phyloP scores from a whole-genome alignment of 352 stramenopile species.

The Phytophthora cryptogea region DNA sequence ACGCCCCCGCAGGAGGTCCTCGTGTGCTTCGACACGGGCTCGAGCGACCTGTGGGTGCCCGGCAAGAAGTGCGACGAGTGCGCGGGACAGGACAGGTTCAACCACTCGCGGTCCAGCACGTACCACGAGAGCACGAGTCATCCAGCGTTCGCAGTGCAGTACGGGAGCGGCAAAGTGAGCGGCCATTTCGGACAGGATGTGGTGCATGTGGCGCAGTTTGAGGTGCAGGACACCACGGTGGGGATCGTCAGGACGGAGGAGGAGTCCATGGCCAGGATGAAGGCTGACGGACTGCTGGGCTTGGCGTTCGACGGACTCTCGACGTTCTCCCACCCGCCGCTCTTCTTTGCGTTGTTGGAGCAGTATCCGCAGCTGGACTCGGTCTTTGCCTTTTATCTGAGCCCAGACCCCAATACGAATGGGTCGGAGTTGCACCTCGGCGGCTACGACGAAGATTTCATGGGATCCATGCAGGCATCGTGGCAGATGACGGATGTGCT shows the following conservation, averaged over 20 bases:
- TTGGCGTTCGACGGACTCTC: constrained; percentile 95
- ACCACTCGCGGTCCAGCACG: constrained; percentile 50
- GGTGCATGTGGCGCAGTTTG: constrained; percentile 55
- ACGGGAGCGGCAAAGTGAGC: constrained; percentile 74
- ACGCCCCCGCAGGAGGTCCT: constrained; percentile 69
- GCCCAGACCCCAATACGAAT: constrained; percentile 80
- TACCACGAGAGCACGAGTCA: constrained; percentile 41
- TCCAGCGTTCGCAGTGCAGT: constrained; percentile 67
- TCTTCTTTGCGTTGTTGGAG: constrained; percentile 69
- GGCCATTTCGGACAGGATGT: constrained; percentile 64
- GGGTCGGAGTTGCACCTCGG: constrained; percentile 79
- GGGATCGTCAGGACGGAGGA: constrained; percentile 71
- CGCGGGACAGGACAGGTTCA: constrained; percentile 57
- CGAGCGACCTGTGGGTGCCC: constrained; percentile 80
- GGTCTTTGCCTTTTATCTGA: constrained; percentile 97
- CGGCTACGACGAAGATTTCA: constrained; percentile 61
- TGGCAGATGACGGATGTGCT: constrained; percentile 80
- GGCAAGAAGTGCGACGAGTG: constrained; percentile 56
- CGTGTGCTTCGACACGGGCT: constrained; percentile 87
- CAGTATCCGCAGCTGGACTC: constrained; percentile 69
- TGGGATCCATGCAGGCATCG: constrained; percentile 48
- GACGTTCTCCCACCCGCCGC: constrained; percentile 72
- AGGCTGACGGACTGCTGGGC: constrained; percentile 95
- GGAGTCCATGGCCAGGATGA: constrained; percentile 82
- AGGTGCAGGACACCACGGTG: constrained; percentile 49